Conservation (phyloP, 2,329 filamentous ascomycete genomes). For the Xylaria sp. region DNA sequence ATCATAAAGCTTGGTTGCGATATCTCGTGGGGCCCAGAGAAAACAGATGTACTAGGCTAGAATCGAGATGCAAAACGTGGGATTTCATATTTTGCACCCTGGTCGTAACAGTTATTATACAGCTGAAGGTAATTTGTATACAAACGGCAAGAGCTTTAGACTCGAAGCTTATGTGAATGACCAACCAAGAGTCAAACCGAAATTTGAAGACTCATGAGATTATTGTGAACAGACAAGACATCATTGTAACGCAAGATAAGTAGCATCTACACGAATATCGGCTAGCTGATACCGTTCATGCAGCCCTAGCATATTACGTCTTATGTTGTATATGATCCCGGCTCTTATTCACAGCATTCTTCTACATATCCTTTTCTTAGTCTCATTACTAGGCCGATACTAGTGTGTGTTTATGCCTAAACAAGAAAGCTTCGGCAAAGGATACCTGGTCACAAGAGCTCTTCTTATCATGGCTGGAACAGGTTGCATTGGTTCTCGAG, state of each 20-base stretch:
- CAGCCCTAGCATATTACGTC: conserved; percentile 2
- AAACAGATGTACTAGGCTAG: conserved; percentile 1
- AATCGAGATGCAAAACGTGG: conserved; percentile 3
- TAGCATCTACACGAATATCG: not conserved
- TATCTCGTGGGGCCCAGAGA: not conserved
- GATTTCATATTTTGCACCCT: not conserved
- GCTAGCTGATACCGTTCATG: not conserved
- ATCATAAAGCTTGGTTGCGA: conserved; percentile 32
- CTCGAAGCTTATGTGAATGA: not conserved
- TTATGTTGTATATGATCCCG: not conserved
- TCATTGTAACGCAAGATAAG: not conserved
- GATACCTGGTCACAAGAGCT: not conserved
- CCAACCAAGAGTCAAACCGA: not conserved
- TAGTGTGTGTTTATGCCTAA: not conserved
- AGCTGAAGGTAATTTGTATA: not conserved
- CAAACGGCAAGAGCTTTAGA: not conserved
- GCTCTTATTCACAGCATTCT: not conserved
- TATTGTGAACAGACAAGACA: not conserved
- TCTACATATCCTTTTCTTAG: not conserved
- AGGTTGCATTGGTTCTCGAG: not conserved
- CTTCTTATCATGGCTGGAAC: not conserved
- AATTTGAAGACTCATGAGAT: not conserved
- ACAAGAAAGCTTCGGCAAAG: not conserved
- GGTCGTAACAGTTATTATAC: not conserved
- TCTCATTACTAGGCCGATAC: not conserved